A percentile compares a stretch with the other conserved stretches of the same genome.
These are phyloP conservation scores for Plasmodium cynomolgi DNA, from an alignment of 169 alveolate species.

Conservation along the genomic window DNA sequence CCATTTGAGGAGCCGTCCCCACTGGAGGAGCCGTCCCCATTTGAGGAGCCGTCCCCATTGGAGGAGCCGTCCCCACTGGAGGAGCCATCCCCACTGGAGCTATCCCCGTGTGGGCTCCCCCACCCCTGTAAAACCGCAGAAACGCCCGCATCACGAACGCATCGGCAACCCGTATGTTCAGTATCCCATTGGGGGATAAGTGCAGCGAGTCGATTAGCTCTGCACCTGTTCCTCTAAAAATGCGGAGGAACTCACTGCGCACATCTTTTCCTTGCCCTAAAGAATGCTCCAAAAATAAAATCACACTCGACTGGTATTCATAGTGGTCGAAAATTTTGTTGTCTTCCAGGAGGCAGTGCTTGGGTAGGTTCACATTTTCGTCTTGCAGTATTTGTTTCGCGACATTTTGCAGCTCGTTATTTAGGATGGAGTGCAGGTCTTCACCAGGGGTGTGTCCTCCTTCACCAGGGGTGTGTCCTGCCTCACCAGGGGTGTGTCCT, in stretches of 20 bases:
- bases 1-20: no score
- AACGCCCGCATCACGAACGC: background rate
- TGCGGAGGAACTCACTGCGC: background rate
- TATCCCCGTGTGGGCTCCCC: background rate
- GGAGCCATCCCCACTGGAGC: background rate
- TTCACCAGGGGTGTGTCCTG: background rate
- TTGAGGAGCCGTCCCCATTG: no score
- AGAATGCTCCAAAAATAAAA: conserved; percentile 27
- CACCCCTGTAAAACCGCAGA: background rate
- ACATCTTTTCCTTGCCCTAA: background rate
- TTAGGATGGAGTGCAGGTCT: conserved; percentile 8
- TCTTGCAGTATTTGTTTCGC: background rate
- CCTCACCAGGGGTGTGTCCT: background rate
- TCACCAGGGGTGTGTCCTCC: background rate
- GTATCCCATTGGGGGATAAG: background rate
- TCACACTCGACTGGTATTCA: conserved; percentile 53
- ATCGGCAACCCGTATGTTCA: background rate
- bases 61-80: no score
- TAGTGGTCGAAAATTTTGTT: conserved; percentile 35
- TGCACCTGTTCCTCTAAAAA: background rate
- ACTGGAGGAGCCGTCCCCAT: no score
- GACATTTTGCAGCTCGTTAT: conserved; percentile 18
- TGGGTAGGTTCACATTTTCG: conserved; percentile 33
- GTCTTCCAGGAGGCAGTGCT: conserved; percentile 37
- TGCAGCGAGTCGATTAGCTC: background rate